These are phyloP conservation scores for Halophytophthora polymorphica DNA, from an alignment of 352 stramenopile genomes.

Conservation along the genomic window DNA sequence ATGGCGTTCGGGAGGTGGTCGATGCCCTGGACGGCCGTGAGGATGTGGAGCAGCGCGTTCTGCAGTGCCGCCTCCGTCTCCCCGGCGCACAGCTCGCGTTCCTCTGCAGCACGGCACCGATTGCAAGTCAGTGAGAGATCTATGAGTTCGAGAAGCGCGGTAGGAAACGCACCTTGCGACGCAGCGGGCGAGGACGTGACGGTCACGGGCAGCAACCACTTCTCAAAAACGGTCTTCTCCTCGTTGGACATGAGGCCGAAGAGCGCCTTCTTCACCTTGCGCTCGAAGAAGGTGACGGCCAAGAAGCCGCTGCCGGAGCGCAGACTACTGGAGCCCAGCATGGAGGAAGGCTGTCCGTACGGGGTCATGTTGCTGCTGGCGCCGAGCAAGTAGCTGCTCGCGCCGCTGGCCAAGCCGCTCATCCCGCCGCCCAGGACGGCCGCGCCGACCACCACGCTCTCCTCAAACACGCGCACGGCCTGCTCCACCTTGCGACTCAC, in stretches of 20 bases:
- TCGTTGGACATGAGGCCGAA: conserved; percentile 85
- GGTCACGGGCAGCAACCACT: conserved; percentile 72
- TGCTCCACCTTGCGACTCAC: conserved; percentile 78
- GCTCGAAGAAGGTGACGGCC: conserved; percentile 75
- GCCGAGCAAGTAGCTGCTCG: conserved; percentile 22
- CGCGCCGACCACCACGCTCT: conserved; percentile 23
- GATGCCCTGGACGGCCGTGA: conserved; percentile 71
- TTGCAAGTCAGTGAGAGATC: conserved; percentile 3
- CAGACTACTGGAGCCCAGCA: conserved; percentile 17
- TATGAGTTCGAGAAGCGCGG: not conserved
- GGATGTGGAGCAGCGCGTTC: conserved; percentile 66
- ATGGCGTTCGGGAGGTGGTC: conserved; percentile 78
- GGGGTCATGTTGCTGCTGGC: conserved; percentile 20
- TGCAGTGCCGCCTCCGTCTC: conserved; percentile 70
- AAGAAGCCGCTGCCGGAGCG: conserved; percentile 42
- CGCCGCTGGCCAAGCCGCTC: conserved; percentile 1
- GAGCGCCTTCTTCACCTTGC: conserved; percentile 79
- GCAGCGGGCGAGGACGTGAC: conserved; percentile 45
- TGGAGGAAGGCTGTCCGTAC: conserved; percentile 24
- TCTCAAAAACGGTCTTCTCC: conserved; percentile 84
- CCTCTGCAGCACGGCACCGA: conserved; percentile 12
- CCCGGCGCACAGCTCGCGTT: conserved; percentile 46
- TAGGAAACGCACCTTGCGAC: conserved; percentile 28
- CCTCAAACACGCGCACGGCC: conserved; percentile 59
- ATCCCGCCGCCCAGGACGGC: conserved; percentile 1